Base-by-base conservation (phyloP, 148 eudicot genomes). In the Dianthus caryophyllus region DNA sequence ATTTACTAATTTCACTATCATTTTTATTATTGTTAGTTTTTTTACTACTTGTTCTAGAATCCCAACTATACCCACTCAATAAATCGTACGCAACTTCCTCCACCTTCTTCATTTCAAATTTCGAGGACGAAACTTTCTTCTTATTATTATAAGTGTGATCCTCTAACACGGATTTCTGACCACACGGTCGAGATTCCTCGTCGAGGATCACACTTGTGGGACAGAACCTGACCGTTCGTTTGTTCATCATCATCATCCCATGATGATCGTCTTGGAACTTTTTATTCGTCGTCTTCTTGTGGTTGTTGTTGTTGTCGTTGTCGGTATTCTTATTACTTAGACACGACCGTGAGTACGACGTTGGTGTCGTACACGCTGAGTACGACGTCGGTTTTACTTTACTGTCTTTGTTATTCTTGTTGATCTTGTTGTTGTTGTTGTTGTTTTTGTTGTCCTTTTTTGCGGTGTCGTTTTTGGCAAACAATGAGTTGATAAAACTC, bases 291-390 rank as follows among this genome's bases (percentile, higher is more conserved):
- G 3, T 33, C 38, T 33, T 33, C 4, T 7, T 33, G 38, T 33
- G 4, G 38, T 33, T 33, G 38, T 33, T 7, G 38, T 33, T 33
- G 38, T 33, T 7, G 38, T 33, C 7, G 38, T 33, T 7, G 38
- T 41, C 10, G 44, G 38, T 43, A 22, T 52, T 76, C 39, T 71
- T 84, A 39, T 66, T 88, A 64, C 68, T 82, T 73, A 89, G 54
- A 75, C 92, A 89, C 0, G 96, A 84, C 52, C 85, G 71, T 27
- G 85, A 78, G 62, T 69, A 85, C 1, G 96, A 86, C 5, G 85
- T 73, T 10, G 88, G 83, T 0, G 90, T 86, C n/a, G 90, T 84
- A 67, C 88, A 84, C 0, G 80, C 67, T 0, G 94, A 77, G 5
- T 38, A 64, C 30, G 65, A 70, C 17, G 57, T 30, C 1, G 54